Evolutionary conservation across 352 stramenopile genomes (phyloP), one percentile per base, ranked within the genome.

Genomic region (Pythium periplocum): DNA sequence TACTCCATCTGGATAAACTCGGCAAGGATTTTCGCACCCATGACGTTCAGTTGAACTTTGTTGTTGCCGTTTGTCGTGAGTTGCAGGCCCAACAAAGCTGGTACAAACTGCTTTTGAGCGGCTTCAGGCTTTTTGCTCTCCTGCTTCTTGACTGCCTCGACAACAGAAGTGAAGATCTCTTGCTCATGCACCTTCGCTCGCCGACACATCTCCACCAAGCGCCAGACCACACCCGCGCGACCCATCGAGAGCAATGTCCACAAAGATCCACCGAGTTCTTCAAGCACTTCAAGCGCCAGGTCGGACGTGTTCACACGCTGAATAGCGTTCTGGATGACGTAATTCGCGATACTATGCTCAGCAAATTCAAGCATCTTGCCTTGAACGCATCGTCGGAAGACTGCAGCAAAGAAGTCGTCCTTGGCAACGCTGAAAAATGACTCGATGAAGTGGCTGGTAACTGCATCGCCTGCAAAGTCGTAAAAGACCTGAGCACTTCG

Each of bases 361-460:
- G 65, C 68, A 36, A 91, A 84, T 53, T 87, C 74, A 42, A 90
- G 57, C 60, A 93, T 65, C 39, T 82, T 79, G 34, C 66, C 60
- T 31, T 74, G 59, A 26, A 93, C 37, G 51, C 78, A 90, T 17
- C 80, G 78, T n/a, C 61, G 59, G 53, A 85, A 90, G 31, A 93
- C 53, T 48, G 75, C 78, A 0, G 63, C 58, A 39, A 90, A 93
- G 58, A 90, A 79, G 12, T 72, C 75, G 68, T 88, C 74, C 48
- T 71, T 71, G n/a, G 69, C 63, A 43, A 61, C 79, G 34, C 59
- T 55, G 35, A 87, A 87, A 34, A 90, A 38, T 43, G 79, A 64
- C 55, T 93, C 83, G 7, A 93, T 57, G 44, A 93, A 69, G 54
- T 93, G 83, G 53, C 79, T 90, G 37, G 83, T 84, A 47, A 93